Conservation (phyloP, 1,284 basidiomycete species). For the Tremellales sp. region DNA sequence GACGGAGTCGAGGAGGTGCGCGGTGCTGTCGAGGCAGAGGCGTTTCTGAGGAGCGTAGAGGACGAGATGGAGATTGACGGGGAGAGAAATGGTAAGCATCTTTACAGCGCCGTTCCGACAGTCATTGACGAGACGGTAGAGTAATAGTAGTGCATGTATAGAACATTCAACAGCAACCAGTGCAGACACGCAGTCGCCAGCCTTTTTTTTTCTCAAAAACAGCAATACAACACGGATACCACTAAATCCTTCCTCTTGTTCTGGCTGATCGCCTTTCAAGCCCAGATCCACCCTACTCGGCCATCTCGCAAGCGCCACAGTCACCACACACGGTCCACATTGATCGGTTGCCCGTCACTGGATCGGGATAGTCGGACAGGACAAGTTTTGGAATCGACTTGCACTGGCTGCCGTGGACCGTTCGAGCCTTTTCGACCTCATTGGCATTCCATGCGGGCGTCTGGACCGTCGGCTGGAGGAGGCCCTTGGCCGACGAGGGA, state of each 20-base stretch:
- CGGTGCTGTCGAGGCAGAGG: slow-evolving; percentile 12
- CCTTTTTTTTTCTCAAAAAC: no score
- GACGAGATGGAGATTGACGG: not conserved
- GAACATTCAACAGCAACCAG: no score
- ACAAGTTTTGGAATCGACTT: slow-evolving; percentile 43
- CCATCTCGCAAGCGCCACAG: slow-evolving; percentile 41
- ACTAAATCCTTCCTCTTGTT: not conserved
- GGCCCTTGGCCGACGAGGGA: slow-evolving; percentile 23
- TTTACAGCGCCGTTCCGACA: no score
- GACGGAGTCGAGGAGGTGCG: slow-evolving; percentile 36
- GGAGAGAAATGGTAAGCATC: no score
- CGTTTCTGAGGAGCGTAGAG: not conserved
- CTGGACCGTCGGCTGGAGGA: slow-evolving; percentile 36
- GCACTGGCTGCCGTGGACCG: slow-evolving; percentile 45
- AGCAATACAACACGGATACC: no score
- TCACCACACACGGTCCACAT: slow-evolving; percentile 46
- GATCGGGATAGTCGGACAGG: slow-evolving; percentile 43
- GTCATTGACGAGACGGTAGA: no score
- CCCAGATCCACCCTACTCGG: slow-evolving; percentile 9
- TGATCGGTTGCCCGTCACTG: slow-evolving; percentile 34
- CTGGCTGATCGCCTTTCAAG: slow-evolving; percentile 1
- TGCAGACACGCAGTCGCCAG: no score
- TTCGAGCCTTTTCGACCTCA: slow-evolving; percentile 35
- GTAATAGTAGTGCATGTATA: no score
- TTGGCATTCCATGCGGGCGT: slow-evolving; percentile 22